A percentile compares a stretch with the other conserved stretches of the same genome.
Evolutionary conservation across 495 filamentous ascomycete genomes (phyloP).

Genomic region (Aspergillus asperescens): DNA sequence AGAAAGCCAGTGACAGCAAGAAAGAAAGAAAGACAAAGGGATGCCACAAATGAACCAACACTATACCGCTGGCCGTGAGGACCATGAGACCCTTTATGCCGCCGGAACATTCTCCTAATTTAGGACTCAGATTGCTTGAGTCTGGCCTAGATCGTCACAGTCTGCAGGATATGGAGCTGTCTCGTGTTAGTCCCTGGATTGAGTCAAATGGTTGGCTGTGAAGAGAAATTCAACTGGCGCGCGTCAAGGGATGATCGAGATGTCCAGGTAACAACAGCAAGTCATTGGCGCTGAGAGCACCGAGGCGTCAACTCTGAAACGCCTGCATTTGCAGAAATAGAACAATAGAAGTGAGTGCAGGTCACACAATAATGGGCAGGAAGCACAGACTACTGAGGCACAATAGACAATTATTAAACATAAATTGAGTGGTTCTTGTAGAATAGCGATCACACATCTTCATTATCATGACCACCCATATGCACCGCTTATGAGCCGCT

Average conservation of each 20-base stretch:
- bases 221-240: conserved; percentile 7
- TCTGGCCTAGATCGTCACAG: background rate
- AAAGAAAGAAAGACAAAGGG: conserved; percentile 5
- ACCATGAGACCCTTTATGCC: background rate
- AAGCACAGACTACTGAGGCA: too few relatives aligned
- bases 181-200: background rate
- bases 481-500: background rate
- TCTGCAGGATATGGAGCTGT: background rate
- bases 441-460: background rate
- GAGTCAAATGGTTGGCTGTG: conserved; percentile 7
- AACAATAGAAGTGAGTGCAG: background rate
- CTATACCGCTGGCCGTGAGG: background rate
- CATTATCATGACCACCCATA: background rate
- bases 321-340: background rate
- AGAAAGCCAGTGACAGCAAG: background rate
- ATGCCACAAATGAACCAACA: background rate
- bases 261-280: background rate
- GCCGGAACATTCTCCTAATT: background rate
- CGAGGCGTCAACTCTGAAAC: conserved; percentile 6
- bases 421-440: background rate
- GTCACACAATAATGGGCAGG: background rate
- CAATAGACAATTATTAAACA: background rate
- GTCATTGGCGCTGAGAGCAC: conserved; percentile 1
- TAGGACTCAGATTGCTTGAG: conserved; percentile 2
- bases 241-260: conserved; percentile 10